phyloP scores from a whole-genome alignment of 768 basidiomycete genomes.

The Hemileccinum impolitum region DNA sequence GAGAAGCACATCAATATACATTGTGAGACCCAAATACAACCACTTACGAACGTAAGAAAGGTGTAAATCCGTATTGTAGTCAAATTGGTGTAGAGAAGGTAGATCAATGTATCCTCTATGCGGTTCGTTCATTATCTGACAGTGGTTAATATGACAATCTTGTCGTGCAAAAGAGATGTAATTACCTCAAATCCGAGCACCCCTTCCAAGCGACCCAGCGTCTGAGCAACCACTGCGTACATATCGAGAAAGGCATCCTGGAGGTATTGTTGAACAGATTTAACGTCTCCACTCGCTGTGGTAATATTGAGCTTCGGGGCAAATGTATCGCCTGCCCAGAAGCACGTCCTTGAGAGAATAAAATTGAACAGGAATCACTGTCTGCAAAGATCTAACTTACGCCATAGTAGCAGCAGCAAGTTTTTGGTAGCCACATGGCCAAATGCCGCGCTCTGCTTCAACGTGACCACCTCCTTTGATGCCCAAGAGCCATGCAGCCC shows the following conservation, averaged over 20 bases:
- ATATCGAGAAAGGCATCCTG: conserved; percentile 80
- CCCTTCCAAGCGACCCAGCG: conserved; percentile 69
- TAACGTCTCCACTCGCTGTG: conserved; percentile 42
- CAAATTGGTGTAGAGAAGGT: conserved; percentile 76
- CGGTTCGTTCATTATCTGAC: conserved; percentile 89
- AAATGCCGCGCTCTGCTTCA: conserved; percentile 77
- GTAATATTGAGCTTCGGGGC: conserved; percentile 67
- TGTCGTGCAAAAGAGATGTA: not conserved
- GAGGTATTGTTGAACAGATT: conserved; percentile 76
- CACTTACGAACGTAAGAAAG: conserved; percentile 71
- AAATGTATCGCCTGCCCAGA: conserved; percentile 90
- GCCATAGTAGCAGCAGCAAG: conserved; percentile 92
- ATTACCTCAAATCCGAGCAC: conserved; percentile 88
- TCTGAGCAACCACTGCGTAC: conserved; percentile 63
- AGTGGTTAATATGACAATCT: conserved; percentile 2
- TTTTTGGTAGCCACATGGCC: conserved; percentile 95
- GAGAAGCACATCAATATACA: not conserved
- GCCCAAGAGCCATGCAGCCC: conserved; percentile 85
- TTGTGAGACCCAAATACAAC: not conserved
- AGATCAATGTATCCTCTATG: conserved; percentile 90
- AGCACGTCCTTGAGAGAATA: conserved; percentile 61
- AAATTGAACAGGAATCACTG: not conserved
- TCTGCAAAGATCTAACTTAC: conserved; percentile 39
- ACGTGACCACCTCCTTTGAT: conserved; percentile 72
- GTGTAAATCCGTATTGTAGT: conserved; percentile 95